Percentiles rank a stretch among this genome's conserved stretches.
phyloP scores from a whole-genome alignment of 2,329 filamentous ascomycete species.

The Leptographium procerum region DNA sequence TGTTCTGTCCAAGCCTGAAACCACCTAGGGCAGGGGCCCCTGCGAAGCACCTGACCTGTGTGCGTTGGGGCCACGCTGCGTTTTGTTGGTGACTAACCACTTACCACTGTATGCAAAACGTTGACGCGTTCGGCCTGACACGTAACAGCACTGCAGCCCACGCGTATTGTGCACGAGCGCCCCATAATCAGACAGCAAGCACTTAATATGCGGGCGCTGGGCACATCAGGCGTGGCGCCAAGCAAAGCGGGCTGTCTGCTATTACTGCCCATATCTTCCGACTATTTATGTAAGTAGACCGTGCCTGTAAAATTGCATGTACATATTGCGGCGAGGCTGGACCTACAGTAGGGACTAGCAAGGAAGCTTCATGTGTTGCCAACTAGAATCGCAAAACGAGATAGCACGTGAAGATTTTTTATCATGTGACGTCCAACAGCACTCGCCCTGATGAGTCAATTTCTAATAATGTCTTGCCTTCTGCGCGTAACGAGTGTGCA shows the following conservation, averaged over 20 bases:
- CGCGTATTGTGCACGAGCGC: background rate
- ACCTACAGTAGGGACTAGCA: too few species aligned
- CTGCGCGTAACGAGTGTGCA: too few species aligned
- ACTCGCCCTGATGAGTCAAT: too few species aligned
- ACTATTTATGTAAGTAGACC: background rate
- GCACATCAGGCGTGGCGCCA: background rate
- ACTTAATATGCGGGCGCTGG: background rate
- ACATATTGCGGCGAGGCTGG: background rate
- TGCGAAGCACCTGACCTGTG: background rate
- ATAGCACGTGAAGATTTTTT: too few species aligned
- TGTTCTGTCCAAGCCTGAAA: background rate
- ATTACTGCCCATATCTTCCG: background rate
- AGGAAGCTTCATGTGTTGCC: too few species aligned
- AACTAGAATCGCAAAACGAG: too few species aligned
- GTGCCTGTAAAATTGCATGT: background rate
- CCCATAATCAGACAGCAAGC: background rate
- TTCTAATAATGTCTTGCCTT: too few species aligned
- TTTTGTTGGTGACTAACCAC: background rate
- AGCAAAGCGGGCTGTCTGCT: background rate
- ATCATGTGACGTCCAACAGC: too few species aligned
- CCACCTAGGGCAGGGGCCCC: background rate
- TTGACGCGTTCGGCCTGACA: background rate
- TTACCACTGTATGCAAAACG: background rate
- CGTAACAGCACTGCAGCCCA: background rate
- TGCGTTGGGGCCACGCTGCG: background rate